A percentile compares a stretch with the other conserved stretches of the same genome.
Conservation (phyloP, 1,139 yeast species). For the Sugiyamaella novakii region DNA sequence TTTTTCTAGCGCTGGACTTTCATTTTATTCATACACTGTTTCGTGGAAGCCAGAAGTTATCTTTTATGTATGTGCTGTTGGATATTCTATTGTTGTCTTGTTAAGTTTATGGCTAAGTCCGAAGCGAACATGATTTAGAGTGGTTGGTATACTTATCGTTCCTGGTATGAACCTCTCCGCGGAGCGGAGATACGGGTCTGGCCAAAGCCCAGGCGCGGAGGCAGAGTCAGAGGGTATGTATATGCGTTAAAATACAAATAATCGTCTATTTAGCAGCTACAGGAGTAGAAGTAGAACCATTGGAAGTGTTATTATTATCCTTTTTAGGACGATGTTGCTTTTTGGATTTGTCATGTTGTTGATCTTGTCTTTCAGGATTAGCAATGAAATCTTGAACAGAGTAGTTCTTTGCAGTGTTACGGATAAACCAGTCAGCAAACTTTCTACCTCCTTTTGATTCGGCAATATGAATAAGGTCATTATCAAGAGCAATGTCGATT, state of each 20-base stretch:
- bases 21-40: constrained; percentile 30
- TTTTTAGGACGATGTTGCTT: constrained; percentile 18
- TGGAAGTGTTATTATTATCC: constrained; percentile 4
- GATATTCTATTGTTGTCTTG: constrained; percentile 28
- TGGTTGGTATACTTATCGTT: too few species aligned
- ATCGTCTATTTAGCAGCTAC: constrained; percentile 14
- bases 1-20: constrained; percentile 28
- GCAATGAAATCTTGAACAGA: constrained; percentile 47
- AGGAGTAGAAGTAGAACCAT: background rate
- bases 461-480: constrained; percentile 48
- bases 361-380: constrained; percentile 38
- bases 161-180: too few species aligned
- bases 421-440: constrained; percentile 53
- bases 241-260: background rate
- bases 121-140: too few species aligned
- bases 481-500: constrained; percentile 47
- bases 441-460: constrained; percentile 50
- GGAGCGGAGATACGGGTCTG: too few species aligned
- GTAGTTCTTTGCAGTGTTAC: constrained; percentile 50
- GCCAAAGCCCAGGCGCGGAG: too few species aligned
- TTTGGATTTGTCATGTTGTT: constrained; percentile 24
- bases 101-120: constrained; percentile 15
- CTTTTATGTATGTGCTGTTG: constrained; percentile 29
- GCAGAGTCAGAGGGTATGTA: too few species aligned
- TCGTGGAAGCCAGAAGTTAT: constrained; percentile 29